Evolutionary conservation across 768 basidiomycete genomes (phyloP), one percentile per base, ranked within the genome.

Genomic region (Leccinellum luteum): DNA sequence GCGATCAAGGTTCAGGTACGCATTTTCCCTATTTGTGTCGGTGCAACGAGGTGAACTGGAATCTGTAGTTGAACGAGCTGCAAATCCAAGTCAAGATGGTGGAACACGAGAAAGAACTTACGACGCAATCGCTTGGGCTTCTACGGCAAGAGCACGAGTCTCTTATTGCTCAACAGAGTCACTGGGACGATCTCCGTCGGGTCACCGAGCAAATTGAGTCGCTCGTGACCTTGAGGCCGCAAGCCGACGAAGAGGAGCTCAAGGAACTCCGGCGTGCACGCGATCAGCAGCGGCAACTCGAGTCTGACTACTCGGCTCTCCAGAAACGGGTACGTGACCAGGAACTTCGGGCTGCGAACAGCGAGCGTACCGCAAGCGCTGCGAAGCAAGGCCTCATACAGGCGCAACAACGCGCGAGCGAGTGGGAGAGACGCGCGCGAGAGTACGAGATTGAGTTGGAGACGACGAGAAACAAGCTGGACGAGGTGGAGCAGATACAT

Each of bases 371-470:
- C 12, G 77, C 84, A 1, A 73, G 73, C 23, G 72, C 84, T 17
- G 78, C 83, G 3, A 82, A 83, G 44, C 85, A 90, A 67, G 87
- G 73, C 67, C 78, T 92, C 28, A 72, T 79, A 21, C 85, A 88
- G 60, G 85, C 87, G 21, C 87, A 92, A 59, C 89, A 91, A 68
- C 88, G 89, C 25, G 81, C 89, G 3, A 74, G 81, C 3, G 92
- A 94, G 64, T 92, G 89, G 90, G 92, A 94, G 72, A 81, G 81
- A 60, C 85, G 85, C 23, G 84, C 88, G 19, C 85, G 85, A 64
- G 87, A 90, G 60, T 79, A 80, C 44, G 88, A 91, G 70, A 74
- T 76, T 21, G 81, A 86, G 55, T 71, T 91, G 19, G 86, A 88
- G 66, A 66, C 79, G 62, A 78, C 78, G 28, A 79, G 78, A 59